Evolutionary conservation across 441 rosid genomes (phyloP).

Genomic region (Macaranga tanarius): DNA sequence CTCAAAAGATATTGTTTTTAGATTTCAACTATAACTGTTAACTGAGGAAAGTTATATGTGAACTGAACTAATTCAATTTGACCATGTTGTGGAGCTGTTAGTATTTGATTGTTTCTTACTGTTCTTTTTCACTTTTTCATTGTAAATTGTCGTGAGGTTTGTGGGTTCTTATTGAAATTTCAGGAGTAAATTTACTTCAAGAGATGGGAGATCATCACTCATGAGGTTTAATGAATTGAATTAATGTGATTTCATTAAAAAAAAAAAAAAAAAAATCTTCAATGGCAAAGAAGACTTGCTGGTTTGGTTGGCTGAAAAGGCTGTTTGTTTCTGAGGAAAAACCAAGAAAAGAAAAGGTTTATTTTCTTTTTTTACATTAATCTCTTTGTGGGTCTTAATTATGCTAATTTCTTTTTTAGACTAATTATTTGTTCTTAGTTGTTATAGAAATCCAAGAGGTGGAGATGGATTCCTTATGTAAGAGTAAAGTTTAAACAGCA

Average conservation of each 20-base stretch:
- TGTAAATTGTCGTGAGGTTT: neutral
- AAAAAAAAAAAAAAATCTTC: constrained; percentile 20
- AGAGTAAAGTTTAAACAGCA: constrained; percentile 47
- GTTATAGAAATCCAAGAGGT: constrained; percentile 49
- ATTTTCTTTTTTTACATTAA: neutral
- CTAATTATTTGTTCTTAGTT: neutral
- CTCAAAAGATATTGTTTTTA: too few relatives aligned
- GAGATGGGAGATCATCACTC: constrained; percentile 17
- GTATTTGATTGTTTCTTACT: neutral
- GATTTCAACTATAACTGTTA: too few relatives aligned
- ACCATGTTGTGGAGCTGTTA: neutral
- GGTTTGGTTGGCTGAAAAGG: constrained; percentile 70
- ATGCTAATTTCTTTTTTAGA: neutral
- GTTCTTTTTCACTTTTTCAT: neutral
- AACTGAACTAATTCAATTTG: too few relatives aligned
- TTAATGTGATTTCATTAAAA: constrained; percentile 18
- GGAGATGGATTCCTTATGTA: constrained; percentile 48
- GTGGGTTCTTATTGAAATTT: neutral
- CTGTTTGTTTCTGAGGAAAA: constrained; percentile 50
- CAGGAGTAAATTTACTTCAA: constrained; percentile 15
- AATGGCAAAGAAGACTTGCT: constrained; percentile 59
- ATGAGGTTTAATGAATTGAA: constrained; percentile 20
- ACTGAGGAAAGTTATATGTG: too few relatives aligned
- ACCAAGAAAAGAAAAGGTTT: constrained; percentile 54
- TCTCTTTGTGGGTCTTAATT: neutral